Evolutionary conservation across 192 early-diverging fungal genomes (phyloP).

Genomic region (Coemansia sp.): DNA sequence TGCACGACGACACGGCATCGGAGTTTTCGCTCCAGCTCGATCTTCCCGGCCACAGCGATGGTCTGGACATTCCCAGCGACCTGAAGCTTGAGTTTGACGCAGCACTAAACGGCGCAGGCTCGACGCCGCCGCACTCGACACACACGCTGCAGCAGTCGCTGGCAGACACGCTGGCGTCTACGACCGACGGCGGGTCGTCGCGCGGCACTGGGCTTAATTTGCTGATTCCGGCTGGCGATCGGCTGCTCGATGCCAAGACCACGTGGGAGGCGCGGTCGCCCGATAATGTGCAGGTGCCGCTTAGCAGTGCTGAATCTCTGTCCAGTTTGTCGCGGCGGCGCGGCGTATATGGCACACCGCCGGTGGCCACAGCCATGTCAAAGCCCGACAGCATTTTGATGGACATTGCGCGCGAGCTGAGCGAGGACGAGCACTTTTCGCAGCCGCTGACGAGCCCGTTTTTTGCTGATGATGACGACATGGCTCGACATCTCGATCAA

Average conservation of each 20-base stretch:
- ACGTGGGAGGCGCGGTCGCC: constrained; percentile 46
- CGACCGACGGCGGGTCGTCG: constrained; percentile 11
- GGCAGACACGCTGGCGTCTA: constrained; percentile 6
- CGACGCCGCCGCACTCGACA: constrained; percentile 31
- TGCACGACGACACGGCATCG: constrained; percentile 25
- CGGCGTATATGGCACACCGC: constrained; percentile 39
- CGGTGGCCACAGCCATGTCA: not conserved
- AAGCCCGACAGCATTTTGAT: constrained; percentile 32
- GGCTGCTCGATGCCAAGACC: constrained; percentile 4
- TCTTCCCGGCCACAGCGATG: constrained; percentile 25
- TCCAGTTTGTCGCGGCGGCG: constrained; percentile 26
- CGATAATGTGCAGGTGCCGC: constrained; percentile 18
- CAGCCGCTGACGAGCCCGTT: constrained; percentile 25
- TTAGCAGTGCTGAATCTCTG: constrained; percentile 27
- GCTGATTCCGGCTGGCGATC: constrained; percentile 27
- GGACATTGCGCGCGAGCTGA: constrained; percentile 53
- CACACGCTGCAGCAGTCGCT: constrained; percentile 15
- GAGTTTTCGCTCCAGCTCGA: constrained; percentile 48
- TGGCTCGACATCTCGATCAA: constrained; percentile 31
- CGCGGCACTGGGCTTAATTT: constrained; percentile 29
- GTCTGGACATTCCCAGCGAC: constrained; percentile 42
- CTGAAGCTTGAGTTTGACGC: constrained; percentile 52
- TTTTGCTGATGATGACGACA: constrained; percentile 39
- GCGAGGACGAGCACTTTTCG: constrained; percentile 38
- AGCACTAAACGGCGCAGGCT: constrained; percentile 31